Percentiles rank a stretch among this genome's conserved stretches.
phyloP scores from a whole-genome alignment of 1,284 basidiomycete genomes.

The Heterobasidion parviporum region DNA sequence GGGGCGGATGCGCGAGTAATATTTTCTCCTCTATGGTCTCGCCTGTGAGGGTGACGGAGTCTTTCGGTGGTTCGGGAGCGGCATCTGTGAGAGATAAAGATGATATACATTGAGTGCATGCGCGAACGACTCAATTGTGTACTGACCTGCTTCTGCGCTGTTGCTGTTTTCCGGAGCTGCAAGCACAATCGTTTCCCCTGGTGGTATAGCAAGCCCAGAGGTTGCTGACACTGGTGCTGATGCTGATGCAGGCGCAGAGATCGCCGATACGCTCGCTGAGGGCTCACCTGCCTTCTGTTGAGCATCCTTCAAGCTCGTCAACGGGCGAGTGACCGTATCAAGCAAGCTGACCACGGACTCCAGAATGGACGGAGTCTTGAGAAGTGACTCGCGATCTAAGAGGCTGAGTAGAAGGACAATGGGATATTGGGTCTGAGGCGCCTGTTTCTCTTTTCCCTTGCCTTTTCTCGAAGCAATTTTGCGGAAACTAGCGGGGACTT shows the following conservation, averaged over 20 bases:
- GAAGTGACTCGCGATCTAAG: slow-evolving; percentile 76
- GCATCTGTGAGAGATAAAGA: neutral
- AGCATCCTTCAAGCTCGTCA: slow-evolving; percentile 52
- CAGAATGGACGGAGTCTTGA: slow-evolving; percentile 84
- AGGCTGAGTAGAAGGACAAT: slow-evolving; percentile 83
- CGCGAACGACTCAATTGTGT: neutral
- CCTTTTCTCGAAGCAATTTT: slow-evolving; percentile 72
- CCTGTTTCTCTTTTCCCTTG: slow-evolving; percentile 86
- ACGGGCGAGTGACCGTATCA: slow-evolving; percentile 78
- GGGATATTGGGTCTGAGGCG: slow-evolving; percentile 79
- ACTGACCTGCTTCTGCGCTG: neutral
- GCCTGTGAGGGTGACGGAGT: slow-evolving; percentile 14
- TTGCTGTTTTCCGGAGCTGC: neutral
- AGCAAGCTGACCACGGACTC: slow-evolving; percentile 85
- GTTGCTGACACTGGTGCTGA: slow-evolving; percentile 7
- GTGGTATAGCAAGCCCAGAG: neutral
- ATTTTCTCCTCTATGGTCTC: slow-evolving; percentile 52
- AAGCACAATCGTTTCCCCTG: neutral
- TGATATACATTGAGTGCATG: neutral
- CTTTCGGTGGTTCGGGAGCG: slow-evolving; percentile 11
- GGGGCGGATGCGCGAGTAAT: slow-evolving; percentile 65
- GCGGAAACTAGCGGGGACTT: slow-evolving; percentile 70
- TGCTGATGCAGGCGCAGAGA: slow-evolving; percentile 6
- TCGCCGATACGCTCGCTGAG: neutral
- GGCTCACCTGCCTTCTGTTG: slow-evolving; percentile 26